Evolutionary conservation across 257 asterid species (phyloP).

Genomic region (Plantago elongata): DNA sequence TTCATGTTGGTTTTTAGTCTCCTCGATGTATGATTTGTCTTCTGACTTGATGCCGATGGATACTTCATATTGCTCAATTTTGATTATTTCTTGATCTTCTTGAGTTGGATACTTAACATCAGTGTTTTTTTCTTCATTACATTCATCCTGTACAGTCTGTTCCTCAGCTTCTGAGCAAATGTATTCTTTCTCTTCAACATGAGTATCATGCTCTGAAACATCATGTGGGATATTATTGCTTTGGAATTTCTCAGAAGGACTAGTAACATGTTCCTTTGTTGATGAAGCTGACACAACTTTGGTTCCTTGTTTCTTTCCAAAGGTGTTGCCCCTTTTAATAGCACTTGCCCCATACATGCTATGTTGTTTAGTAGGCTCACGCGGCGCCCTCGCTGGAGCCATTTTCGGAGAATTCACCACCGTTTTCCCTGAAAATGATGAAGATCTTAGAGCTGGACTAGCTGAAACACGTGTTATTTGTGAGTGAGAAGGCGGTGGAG

Average conservation of each 20-base stretch:
- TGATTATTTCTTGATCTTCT: slow-evolving; percentile 27
- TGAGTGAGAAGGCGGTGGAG: slow-evolving; percentile 27
- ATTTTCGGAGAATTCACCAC: slow-evolving; percentile 24
- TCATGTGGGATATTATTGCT: slow-evolving; percentile 6
- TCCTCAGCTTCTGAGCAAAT: slow-evolving; percentile 32
- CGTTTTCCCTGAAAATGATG: slow-evolving; percentile 35
- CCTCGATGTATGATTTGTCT: slow-evolving; percentile 13
- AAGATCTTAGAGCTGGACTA: slow-evolving; percentile 26
- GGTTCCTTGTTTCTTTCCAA: slow-evolving; percentile 19
- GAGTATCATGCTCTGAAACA: slow-evolving; percentile 24
- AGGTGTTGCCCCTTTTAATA: slow-evolving; percentile 20
- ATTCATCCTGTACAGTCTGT: slow-evolving; percentile 12
- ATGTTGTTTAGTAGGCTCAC: slow-evolving; percentile 32
- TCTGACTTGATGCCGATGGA: slow-evolving; percentile 18
- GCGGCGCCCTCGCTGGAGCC: slow-evolving; percentile 26
- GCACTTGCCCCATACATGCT: slow-evolving; percentile 14
- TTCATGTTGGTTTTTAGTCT: slow-evolving; percentile 18
- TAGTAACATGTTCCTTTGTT: slow-evolving; percentile 21
- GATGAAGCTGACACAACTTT: slow-evolving; percentile 8
- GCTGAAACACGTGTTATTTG: slow-evolving; percentile 39
- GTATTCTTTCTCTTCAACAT: slow-evolving; percentile 29
- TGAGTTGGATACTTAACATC: slow-evolving; percentile 5
- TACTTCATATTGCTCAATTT: slow-evolving; percentile 16
- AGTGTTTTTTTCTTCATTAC: slow-evolving; percentile 17
- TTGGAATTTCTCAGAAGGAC: slow-evolving; percentile 16